Conservation (phyloP, 2,329 filamentous ascomycete genomes). For the Aspergillus ruber region DNA sequence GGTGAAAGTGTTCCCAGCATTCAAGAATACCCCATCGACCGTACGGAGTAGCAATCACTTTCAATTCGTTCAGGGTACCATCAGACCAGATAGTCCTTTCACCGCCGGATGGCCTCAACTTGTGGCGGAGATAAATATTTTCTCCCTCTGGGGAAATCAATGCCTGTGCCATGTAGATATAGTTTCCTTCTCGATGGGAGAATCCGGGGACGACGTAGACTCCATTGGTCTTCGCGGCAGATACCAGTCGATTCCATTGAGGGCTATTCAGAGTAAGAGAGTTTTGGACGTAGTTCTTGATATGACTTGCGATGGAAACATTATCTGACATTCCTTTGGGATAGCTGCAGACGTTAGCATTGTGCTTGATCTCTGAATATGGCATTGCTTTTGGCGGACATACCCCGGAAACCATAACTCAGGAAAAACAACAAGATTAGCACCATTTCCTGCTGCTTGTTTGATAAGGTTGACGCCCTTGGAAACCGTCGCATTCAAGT, state of each 20-base stretch:
- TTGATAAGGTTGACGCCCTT: neutral
- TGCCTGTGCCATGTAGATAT: constrained; percentile 3
- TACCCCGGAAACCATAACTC: neutral
- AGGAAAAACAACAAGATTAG: neutral
- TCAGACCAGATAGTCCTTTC: constrained; percentile 3
- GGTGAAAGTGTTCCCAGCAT: neutral
- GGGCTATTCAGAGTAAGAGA: neutral
- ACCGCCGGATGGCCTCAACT: constrained; percentile 1
- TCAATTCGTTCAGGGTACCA: neutral
- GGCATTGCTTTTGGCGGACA: neutral
- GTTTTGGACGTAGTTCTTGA: neutral
- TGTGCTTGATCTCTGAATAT: neutral
- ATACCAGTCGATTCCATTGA: neutral
- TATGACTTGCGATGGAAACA: neutral
- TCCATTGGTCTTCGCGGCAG: neutral
- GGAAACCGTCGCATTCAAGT: neutral
- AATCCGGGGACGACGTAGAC: constrained; percentile 2
- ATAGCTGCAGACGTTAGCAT: neutral
- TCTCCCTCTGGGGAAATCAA: constrained; percentile 3
- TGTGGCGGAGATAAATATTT: neutral
- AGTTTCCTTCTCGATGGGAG: constrained; percentile 1
- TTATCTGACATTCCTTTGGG: neutral
- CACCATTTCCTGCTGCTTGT: neutral
- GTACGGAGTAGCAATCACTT: neutral
- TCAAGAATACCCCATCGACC: constrained; percentile 1